Evolutionary conservation across 331 rosid genomes (phyloP).

Genomic region (Cydonia oblonga): DNA sequence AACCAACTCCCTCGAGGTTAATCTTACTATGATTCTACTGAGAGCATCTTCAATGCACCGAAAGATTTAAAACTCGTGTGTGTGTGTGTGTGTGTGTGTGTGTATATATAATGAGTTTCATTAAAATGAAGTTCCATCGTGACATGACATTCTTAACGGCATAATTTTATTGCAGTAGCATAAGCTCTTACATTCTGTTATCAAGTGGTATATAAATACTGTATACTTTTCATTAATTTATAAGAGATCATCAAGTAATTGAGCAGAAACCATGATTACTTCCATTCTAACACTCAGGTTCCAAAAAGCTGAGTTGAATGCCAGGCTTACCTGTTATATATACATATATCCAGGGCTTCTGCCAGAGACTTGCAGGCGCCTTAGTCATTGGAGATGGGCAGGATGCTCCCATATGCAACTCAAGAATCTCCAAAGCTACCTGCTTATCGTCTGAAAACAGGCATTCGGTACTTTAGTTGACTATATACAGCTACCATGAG

Average conservation of each 20-base stretch:
- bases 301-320: constrained; percentile 26
- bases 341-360: neutral
- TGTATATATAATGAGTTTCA: neutral
- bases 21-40: neutral
- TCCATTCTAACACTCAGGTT: constrained; percentile 27
- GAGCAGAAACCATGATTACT: constrained; percentile 8
- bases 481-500: constrained; percentile 17
- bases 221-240: neutral
- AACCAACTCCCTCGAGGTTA: neutral
- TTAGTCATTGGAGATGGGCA: neutral
- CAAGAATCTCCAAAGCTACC: constrained; percentile 9
- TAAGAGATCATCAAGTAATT: neutral
- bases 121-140: neutral
- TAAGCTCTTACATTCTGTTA: too few species aligned
- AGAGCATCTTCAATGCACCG: neutral
- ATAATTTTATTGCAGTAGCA: neutral
- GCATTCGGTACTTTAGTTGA: neutral
- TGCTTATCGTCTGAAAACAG: neutral
- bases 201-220: too few species aligned
- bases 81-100: too few species aligned
- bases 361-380: neutral
- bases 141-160: neutral
- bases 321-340: constrained; percentile 3
- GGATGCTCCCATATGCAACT: neutral
- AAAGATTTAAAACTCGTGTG: neutral